Conservation (phyloP, 2,329 filamentous ascomycete species). For the Knoxdaviesia capensis region DNA sequence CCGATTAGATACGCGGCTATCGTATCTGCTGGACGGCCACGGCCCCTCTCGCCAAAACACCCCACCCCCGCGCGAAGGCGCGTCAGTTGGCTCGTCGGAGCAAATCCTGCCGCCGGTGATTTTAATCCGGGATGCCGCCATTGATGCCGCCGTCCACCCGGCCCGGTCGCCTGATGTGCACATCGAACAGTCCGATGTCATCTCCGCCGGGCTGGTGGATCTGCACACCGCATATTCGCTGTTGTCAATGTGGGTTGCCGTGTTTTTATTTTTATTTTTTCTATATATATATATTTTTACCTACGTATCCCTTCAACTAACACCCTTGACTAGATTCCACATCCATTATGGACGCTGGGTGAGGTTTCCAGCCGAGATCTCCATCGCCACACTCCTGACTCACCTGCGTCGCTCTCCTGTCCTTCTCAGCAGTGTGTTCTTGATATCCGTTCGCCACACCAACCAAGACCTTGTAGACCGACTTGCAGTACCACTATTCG, state of each 20-base stretch:
- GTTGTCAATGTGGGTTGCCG: slow-evolving; percentile 6
- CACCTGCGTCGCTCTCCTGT: slow-evolving; percentile 6
- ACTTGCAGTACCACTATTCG: slow-evolving; percentile 8
- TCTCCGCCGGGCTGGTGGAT: slow-evolving; percentile 7
- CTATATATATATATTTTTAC: too few relatives aligned
- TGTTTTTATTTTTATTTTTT: neutral
- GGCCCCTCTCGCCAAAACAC: too few relatives aligned
- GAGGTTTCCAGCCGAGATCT: slow-evolving; percentile 6
- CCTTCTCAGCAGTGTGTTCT: slow-evolving; percentile 9
- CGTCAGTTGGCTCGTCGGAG: neutral
- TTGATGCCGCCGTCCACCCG: slow-evolving; percentile 8
- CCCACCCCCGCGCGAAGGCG: neutral
- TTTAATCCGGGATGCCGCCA: slow-evolving; percentile 10
- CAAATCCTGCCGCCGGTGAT: slow-evolving; percentile 8
- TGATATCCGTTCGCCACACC: slow-evolving; percentile 10
- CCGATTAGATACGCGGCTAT: slow-evolving; percentile 1
- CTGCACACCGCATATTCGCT: slow-evolving; percentile 6
- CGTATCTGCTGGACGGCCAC: too few relatives aligned
- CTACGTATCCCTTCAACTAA: neutral
- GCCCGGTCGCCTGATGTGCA: slow-evolving; percentile 2
- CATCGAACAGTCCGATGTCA: slow-evolving; percentile 5
- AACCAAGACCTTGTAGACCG: slow-evolving; percentile 8
- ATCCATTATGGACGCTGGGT: slow-evolving; percentile 11
- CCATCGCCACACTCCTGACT: slow-evolving; percentile 4
- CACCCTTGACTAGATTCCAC: slow-evolving; percentile 7